phyloP scores from a whole-genome alignment of 306 rosid species.

The Trifolium fragiferum region DNA sequence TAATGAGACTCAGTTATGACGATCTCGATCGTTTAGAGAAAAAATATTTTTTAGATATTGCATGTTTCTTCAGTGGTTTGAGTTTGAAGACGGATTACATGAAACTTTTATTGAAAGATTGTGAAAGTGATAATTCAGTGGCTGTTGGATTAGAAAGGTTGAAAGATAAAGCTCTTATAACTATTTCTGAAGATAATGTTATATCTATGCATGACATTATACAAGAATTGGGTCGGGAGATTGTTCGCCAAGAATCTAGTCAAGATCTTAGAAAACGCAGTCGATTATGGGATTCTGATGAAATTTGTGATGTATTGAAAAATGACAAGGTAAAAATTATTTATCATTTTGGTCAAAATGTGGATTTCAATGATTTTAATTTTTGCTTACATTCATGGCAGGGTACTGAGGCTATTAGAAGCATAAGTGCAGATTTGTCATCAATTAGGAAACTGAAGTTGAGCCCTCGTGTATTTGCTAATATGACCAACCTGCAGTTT shows the following conservation, averaged over 20 bases:
- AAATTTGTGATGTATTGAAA: neutral
- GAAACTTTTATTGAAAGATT: neutral
- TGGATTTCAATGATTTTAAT: too few relatives aligned
- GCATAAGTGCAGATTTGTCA: neutral
- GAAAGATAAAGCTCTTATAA: neutral
- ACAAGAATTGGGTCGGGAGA: neutral
- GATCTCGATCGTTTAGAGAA: neutral
- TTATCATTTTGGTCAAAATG: neutral
- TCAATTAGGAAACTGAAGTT: too few relatives aligned
- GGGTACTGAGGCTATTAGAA: neutral
- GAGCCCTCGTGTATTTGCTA: neutral
- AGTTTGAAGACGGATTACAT: neutral
- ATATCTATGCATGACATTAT: conserved; percentile 17
- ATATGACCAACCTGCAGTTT: neutral
- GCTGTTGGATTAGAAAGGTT: neutral
- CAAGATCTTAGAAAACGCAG: neutral
- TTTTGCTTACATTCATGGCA: neutral
- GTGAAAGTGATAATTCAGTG: neutral
- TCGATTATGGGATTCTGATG: neutral
- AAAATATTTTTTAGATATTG: neutral
- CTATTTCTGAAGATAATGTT: neutral
- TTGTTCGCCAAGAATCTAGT: neutral
- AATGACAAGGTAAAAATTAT: neutral
- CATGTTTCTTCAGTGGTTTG: neutral
- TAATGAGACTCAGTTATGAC: neutral